These are phyloP conservation scores for Ceratocystis ficicola DNA, from an alignment of 2,329 filamentous ascomycete genomes.

Conservation along the genomic window DNA sequence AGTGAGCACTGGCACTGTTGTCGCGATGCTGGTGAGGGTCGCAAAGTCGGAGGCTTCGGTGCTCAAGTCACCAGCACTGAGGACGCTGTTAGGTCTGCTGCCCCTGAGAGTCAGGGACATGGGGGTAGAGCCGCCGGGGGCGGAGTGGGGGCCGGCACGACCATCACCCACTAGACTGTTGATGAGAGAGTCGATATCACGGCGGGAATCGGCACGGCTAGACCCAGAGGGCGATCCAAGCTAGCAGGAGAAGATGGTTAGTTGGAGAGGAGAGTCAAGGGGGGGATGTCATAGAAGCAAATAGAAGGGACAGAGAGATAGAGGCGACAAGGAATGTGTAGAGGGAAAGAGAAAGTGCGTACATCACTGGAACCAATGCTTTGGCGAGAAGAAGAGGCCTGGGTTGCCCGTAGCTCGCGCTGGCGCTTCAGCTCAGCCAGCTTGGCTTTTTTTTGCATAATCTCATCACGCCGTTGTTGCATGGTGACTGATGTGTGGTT, in stretches of 20 bases:
- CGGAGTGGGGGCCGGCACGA: slow-evolving; percentile 55
- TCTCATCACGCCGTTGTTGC: slow-evolving; percentile 86
- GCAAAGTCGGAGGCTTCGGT: slow-evolving; percentile 55
- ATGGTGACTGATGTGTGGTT: slow-evolving; percentile 9
- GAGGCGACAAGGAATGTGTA: background rate
- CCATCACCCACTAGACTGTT: slow-evolving; percentile 71
- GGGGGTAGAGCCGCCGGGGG: slow-evolving; percentile 41
- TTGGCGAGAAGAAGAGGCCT: slow-evolving; percentile 57
- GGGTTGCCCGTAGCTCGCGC: slow-evolving; percentile 68
- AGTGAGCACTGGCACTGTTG: slow-evolving; percentile 55
- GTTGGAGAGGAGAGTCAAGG: slow-evolving; percentile 8
- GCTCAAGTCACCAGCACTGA: slow-evolving; percentile 71
- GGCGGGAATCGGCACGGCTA: slow-evolving; percentile 51
- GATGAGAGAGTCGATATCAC: slow-evolving; percentile 76
- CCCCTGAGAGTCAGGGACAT: slow-evolving; percentile 52
- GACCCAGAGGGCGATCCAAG: slow-evolving; percentile 15
- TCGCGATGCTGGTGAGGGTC: slow-evolving; percentile 34
- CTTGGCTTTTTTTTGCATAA: slow-evolving; percentile 90
- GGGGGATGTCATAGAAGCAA: background rate
- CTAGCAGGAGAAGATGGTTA: slow-evolving; percentile 10
- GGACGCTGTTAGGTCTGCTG: slow-evolving; percentile 74
- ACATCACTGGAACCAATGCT: slow-evolving; percentile 61
- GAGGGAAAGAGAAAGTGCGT: slow-evolving; percentile 28
- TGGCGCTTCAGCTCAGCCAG: slow-evolving; percentile 92
- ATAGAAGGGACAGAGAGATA: slow-evolving; percentile 10